Evolutionary conservation across 2,329 filamentous ascomycete genomes (phyloP), one percentile per base, ranked within the genome.

Genomic region (Fusarium secorum): DNA sequence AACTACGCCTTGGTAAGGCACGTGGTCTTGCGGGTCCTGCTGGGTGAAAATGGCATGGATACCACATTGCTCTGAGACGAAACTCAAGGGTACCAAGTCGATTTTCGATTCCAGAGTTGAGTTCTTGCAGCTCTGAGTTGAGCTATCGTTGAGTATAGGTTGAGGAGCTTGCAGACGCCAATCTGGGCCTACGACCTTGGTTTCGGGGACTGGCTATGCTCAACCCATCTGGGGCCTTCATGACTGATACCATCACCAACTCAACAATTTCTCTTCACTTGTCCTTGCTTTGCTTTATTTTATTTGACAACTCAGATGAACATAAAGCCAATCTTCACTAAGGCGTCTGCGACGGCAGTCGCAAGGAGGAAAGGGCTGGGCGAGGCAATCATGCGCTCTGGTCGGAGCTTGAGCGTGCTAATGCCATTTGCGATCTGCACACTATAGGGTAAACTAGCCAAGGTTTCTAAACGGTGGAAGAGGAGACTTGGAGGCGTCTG

Each of bases 1-100:
- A 56, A 42, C 20, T 53, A 49, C 38, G 51, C 24, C 56, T 68
- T 65, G 53, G 60, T 15, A 53, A 55, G 38, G 69, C 60, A 52
- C 38, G 35, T 70, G 48, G 44, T 58, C 15, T 18, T 28, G 20
- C 53, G 42, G 48, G n/a, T 44, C 35, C 60, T 38, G 17, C 41
- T 44, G 30, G 42, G 10, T 32, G 38, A 41, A 66, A 46, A 15
- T 18, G 51, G 28, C 53, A 56, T 56, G 61, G 51, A 59, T 54
- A 65, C 30, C 41, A 2, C 20, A 32, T 8, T 22, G 1, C 45
- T 30, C 20, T 48, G 45, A 4, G 10, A 32, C 20, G 20, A 5
- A 48, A 32, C 45, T 32, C 28, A 48, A 18, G 45, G 20, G 1
- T 32, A 22, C 28, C 28, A 32, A 22, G 5, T 48, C n/a, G 15